Evolutionary conservation across 192 early-diverging fungal genomes (phyloP), one percentile per base, ranked within the genome.

Genomic region (Podila epigama): DNA sequence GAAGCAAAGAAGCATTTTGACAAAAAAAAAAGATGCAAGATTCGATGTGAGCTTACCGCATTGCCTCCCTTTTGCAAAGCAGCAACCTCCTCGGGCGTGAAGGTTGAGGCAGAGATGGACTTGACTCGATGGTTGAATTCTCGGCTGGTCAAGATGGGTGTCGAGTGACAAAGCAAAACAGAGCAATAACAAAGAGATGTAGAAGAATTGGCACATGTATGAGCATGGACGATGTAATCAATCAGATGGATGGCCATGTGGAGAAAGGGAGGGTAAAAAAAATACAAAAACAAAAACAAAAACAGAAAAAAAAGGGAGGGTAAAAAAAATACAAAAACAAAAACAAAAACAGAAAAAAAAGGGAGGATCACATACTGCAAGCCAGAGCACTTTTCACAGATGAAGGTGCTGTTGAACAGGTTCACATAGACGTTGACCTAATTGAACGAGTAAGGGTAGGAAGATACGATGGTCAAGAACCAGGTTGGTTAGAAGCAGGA

Each of bases 41-140:
- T 8, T 31, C 27, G 22, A 6, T n/a, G 50, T 51, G 20, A 15
- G n/a, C 79, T 68, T 80, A 88, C 82, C 32, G 66, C 79, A 71
- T 88, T 88, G 58, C 86, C 86, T 29, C 84, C 83, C 20, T 79
- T 61, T 35, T 84, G 71, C 15, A 90, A 55, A 7, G 77, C 65
- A 7, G 72, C 33, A 2, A 84, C 69, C 32, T 89, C 87, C 16
- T 83, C 67, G 34, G 77, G 50, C 12, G 87, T 84, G 60, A 90
- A 90, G 0, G 63, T 83, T 3, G 82, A 85, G 22, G 87, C 84
- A 11, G 86, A 84, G 42, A 90, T 79, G 11, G 87, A 86, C 51
- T 90, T 90, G 53, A 90, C 84, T 48, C 89, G 68, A 66, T 88
- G 87, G 65, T 81, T 84, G 52, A 88, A 63, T 59, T 87, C 83